phyloP scores from a whole-genome alignment of 495 filamentous ascomycete species.

The Penicillium chermesinum region DNA sequence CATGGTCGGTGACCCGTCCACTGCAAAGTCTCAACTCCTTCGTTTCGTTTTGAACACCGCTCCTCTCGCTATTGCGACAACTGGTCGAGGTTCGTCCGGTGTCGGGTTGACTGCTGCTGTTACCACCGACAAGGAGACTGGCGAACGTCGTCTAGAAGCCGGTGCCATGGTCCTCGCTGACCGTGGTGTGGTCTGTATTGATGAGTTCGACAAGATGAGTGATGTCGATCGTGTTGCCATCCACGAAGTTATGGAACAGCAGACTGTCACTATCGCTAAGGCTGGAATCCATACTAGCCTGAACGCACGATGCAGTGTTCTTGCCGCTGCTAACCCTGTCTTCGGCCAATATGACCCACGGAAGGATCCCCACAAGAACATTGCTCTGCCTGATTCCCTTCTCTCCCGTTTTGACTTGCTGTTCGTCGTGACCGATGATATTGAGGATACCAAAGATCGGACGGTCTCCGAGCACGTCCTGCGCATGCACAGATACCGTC shows the following conservation, averaged over 20 bases:
- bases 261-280: slow-evolving; percentile 98
- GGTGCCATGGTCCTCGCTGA: slow-evolving; percentile 99
- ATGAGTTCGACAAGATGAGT: slow-evolving; percentile 99
- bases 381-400: slow-evolving; percentile 93
- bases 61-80: slow-evolving; percentile 94
- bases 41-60: slow-evolving; percentile 98
- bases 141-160: slow-evolving; percentile 89
- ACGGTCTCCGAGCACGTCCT: slow-evolving; percentile 95
- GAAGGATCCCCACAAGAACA: slow-evolving; percentile 98
- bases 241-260: slow-evolving; percentile 99
- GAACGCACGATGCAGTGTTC: slow-evolving; percentile 93
- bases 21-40: slow-evolving; percentile 94
- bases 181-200: slow-evolving; percentile 96
- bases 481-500: slow-evolving; percentile 94
- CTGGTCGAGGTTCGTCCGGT: slow-evolving; percentile 92
- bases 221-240: slow-evolving; percentile 97
- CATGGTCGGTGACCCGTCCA: slow-evolving; percentile 99
- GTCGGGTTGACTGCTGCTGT: slow-evolving; percentile 98
- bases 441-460: slow-evolving; percentile 85
- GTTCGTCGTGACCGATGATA: slow-evolving; percentile 97
- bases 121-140: slow-evolving; percentile 94
- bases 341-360: slow-evolving; percentile 98
- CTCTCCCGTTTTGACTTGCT: slow-evolving; percentile 98
- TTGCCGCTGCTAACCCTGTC: slow-evolving; percentile 95
- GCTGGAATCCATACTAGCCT: slow-evolving; percentile 97